A percentile compares a stretch with the other conserved stretches of the same genome.
These are phyloP conservation scores for Primulina huaijiensis DNA, from an alignment of 257 asterid genomes.

Conservation along the genomic window DNA sequence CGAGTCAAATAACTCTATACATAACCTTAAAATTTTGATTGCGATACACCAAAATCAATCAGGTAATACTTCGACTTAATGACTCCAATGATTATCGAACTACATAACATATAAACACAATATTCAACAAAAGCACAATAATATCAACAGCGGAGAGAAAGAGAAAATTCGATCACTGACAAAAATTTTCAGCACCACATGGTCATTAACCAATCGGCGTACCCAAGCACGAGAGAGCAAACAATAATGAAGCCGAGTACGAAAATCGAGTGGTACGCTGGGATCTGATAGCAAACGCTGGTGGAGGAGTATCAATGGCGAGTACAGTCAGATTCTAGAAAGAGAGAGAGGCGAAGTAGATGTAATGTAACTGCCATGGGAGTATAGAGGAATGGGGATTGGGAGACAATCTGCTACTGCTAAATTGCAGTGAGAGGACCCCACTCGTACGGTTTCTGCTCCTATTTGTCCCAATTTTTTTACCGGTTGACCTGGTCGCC, in stretches of 20 bases:
- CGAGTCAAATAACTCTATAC: not conserved
- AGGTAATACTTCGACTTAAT: no score
- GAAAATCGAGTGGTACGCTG: slow-evolving; percentile 4
- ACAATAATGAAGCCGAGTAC: not conserved
- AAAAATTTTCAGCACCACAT: not conserved
- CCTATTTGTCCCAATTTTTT: not conserved
- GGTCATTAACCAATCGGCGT: not conserved
- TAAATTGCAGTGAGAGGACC: slow-evolving; percentile 32
- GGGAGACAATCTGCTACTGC: slow-evolving; percentile 51
- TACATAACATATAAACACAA: not conserved
- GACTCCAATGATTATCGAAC: not conserved
- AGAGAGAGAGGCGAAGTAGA: slow-evolving; percentile 40
- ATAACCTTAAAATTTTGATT: no score
- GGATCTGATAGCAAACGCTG: no score
- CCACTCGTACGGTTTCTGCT: slow-evolving; percentile 42
- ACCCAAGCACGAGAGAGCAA: not conserved
- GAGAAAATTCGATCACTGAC: not conserved
- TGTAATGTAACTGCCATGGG: slow-evolving; percentile 63
- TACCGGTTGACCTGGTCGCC: slow-evolving; percentile 31
- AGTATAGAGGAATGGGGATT: slow-evolving; percentile 30
- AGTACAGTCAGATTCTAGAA: slow-evolving; percentile 18
- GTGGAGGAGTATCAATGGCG: slow-evolving; percentile 14
- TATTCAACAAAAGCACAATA: not conserved
- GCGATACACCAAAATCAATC: not conserved
- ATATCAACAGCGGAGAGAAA: not conserved